Percentiles rank a stretch among this genome's conserved stretches.
Evolutionary conservation across 306 rosid species (phyloP).

Genomic region (Abrus precatorius): DNA sequence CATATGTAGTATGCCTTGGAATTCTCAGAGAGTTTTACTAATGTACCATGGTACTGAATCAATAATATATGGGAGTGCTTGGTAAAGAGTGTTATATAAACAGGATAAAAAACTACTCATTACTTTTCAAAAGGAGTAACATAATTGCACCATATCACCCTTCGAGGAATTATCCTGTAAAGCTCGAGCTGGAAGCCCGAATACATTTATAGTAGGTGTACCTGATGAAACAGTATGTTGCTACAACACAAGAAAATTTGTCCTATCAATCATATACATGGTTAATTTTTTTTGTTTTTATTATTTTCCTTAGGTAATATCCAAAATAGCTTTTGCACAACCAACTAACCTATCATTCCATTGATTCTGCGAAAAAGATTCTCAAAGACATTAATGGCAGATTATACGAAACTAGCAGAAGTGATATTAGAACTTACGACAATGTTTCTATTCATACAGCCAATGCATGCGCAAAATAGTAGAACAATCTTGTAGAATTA

Average conservation of each 20-base stretch:
- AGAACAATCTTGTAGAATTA: background rate
- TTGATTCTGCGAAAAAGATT: background rate
- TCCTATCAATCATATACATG: too few species aligned
- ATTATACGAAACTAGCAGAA: background rate
- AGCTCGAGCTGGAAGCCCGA: background rate
- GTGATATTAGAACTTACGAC: background rate
- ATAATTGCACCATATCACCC: background rate
- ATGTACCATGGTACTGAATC: background rate
- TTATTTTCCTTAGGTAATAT: background rate
- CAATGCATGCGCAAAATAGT: background rate
- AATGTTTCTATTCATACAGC: background rate
- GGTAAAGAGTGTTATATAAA: background rate
- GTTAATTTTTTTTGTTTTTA: background rate
- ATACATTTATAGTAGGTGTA: background rate
- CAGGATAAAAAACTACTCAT: background rate
- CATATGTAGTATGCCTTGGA: constrained; percentile 23
- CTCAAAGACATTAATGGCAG: background rate
- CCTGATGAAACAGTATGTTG: background rate
- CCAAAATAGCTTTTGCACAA: background rate
- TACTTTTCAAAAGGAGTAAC: background rate
- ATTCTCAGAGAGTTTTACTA: background rate
- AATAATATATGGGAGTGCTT: background rate
- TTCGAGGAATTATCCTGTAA: background rate
- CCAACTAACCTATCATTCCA: background rate
- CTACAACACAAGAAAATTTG: too few species aligned